These are phyloP conservation scores for Saccharomycopsis crataegensis DNA, from an alignment of 1,139 yeast species.

Conservation along the genomic window DNA sequence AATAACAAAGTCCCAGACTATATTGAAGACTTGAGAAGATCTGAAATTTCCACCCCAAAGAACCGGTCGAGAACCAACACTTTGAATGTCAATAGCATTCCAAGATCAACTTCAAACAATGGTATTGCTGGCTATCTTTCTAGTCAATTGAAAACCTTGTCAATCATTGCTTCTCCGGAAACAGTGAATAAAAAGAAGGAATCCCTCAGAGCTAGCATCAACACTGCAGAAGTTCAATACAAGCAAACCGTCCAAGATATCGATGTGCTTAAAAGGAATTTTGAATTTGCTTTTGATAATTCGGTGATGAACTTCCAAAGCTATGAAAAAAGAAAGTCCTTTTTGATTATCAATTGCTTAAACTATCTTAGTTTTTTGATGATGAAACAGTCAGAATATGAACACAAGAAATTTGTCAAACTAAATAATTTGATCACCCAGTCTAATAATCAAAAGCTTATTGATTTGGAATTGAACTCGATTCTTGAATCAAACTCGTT, in stretches of 20 bases:
- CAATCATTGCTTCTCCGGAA: conserved; percentile 14
- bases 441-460: conserved; percentile 11
- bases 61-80: conserved; percentile 14
- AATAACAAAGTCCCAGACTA: conserved; percentile 4
- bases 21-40: conserved; percentile 3
- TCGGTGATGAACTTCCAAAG: conserved; percentile 9
- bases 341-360: conserved; percentile 13
- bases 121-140: conserved; percentile 10
- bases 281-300: conserved; percentile 12
- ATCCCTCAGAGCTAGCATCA: background rate
- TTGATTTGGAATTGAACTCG: conserved; percentile 12
- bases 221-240: conserved; percentile 10
- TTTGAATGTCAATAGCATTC: background rate
- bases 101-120: conserved; percentile 9
- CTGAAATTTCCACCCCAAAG: conserved; percentile 8
- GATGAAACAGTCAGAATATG: conserved; percentile 20
- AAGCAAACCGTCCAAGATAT: conserved; percentile 1
- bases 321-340: conserved; percentile 8
- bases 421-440: conserved; percentile 12
- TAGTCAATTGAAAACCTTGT: conserved; percentile 14
- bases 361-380: conserved; percentile 19
- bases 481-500: conserved; percentile 5
- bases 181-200: conserved; percentile 12
- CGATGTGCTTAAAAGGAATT: conserved; percentile 2
- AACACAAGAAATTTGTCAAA: conserved; percentile 14